Evolutionary conservation across 2,329 filamentous ascomycete species (phyloP), one percentile per base, ranked within the genome.

Genomic region (Sporothrix schenckii): DNA sequence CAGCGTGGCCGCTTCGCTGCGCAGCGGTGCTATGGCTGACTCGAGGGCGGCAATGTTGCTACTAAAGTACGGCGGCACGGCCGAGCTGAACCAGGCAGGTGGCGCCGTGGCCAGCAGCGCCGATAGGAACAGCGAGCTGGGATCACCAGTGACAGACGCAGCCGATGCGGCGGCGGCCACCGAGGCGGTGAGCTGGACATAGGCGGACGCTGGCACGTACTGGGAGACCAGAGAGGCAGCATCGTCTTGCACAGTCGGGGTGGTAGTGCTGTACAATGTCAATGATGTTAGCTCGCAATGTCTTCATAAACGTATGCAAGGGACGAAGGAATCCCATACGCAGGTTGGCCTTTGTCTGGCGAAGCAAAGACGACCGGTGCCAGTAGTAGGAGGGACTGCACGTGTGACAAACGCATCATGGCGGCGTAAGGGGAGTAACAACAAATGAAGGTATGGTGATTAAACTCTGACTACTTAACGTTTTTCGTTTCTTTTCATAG

Each of bases 181-280:
- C 69, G 72, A 75, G 50, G 76, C 74, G 14, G 74, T 74, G 11
- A 77, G 63, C 56, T 72, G 71, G 49, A 72, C 65, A 66, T 76
- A 75, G 50, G 74, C 74, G 2, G 74, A 70, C 7, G 74, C 30
- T 2, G 78, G 78, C 41, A 80, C 75, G 72, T 79, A 79, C 10
- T 73, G 66, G 10, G 76, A 75, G 11, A 79, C 73, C 1, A 79
- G 72, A 16, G 75, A 74, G 39, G 72, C 66, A 27, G 75, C 76
- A 34, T 76, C 76, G 34, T 72, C 72, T 30, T 74, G 74, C 71
- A 78, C 77, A 13, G 7, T 66, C 41, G 71, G 27, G 13, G 21
- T n/a, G 58, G 68, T 61, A 53, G 21, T 2, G 4, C 39, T 44
- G 49, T 30, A 19, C 34, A 53, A 10, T 19, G 10, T 10, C 14